Evolutionary conservation across 225 moss, liverwort and hornwort species (phyloP).

Genomic region (Climacium dendroides): DNA sequence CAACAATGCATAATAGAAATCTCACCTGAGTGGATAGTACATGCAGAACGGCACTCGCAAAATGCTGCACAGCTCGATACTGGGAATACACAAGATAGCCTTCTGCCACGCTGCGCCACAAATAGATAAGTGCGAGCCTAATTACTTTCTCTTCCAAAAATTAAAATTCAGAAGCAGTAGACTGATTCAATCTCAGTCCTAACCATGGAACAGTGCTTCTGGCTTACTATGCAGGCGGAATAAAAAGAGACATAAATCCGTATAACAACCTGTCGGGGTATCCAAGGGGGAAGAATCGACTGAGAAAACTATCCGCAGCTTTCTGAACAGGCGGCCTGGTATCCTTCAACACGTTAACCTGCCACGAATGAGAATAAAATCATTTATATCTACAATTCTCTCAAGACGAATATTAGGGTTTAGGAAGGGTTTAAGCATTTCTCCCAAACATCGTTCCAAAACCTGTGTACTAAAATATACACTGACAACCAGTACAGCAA

Average conservation of each 20-base stretch:
- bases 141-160: not conserved
- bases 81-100: constrained; percentile 93
- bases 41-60: constrained; percentile 87
- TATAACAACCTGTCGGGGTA: constrained; percentile 68
- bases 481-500: not conserved
- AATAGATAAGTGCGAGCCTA: not conserved
- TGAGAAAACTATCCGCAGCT: constrained; percentile 72
- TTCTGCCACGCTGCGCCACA: constrained; percentile 65
- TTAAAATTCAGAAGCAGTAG: not conserved
- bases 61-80: constrained; percentile 96
- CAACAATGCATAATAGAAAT: not conserved
- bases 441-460: not conserved
- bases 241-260: not conserved
- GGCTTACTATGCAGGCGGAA: not conserved
- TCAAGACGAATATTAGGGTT: not conserved
- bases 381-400: not conserved
- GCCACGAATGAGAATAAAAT: not conserved
- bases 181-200: not conserved
- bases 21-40: constrained; percentile 96
- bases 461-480: not conserved
- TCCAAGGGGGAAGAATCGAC: constrained; percentile 93
- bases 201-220: not conserved
- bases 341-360: constrained; percentile 71
- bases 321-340: constrained; percentile 64
- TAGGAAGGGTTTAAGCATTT: not conserved